Conservation (phyloP, 164 flowering plant genomes). For the Platanus orientalis region DNA sequence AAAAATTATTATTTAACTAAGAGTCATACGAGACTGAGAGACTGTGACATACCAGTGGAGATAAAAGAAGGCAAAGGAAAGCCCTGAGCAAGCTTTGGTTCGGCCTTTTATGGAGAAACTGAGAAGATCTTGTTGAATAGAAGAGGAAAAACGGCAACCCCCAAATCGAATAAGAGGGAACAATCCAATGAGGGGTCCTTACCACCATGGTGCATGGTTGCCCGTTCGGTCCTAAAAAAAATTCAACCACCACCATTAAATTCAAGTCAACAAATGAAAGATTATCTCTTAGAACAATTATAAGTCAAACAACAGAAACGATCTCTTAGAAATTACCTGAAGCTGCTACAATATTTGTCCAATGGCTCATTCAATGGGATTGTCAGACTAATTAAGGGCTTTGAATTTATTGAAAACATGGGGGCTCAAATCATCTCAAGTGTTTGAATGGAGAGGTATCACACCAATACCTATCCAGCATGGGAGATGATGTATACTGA, state of each 20-base stretch:
- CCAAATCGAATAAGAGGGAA: conserved; percentile 87
- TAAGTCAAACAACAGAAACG: no score
- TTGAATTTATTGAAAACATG: no score
- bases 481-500: no score
- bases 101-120: conserved; percentile 78
- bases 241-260: neutral
- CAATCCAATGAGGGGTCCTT: conserved; percentile 83
- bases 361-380: no score
- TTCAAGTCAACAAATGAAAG: neutral
- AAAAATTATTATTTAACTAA: neutral
- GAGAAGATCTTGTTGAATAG: conserved; percentile 78
- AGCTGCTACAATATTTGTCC: no score
- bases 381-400: no score
- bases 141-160: conserved; percentile 85
- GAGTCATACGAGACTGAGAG: neutral
- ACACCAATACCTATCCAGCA: no score
- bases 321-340: no score
- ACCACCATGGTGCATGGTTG: conserved; percentile 89
- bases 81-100: conserved; percentile 47
- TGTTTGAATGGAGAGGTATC: no score
- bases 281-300: no score
- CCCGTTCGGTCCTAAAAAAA: conserved; percentile 60
- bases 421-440: no score
- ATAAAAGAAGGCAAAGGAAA: conserved; percentile 44
- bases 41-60: conserved; percentile 58